phyloP scores from a whole-genome alignment of 345 rosid species.

The Salix dunnii region DNA sequence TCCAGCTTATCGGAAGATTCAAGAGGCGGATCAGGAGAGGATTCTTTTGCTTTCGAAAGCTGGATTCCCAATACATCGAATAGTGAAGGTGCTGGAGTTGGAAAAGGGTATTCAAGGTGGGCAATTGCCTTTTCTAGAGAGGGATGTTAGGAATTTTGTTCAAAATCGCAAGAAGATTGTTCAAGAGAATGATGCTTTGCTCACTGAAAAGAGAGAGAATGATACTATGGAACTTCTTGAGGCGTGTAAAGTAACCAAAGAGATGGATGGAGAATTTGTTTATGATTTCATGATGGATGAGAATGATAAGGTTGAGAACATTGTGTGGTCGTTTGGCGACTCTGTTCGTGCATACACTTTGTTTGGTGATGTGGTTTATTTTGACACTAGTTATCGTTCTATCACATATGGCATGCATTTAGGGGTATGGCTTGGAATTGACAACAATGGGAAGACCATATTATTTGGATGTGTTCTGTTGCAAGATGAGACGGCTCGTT shows the following conservation, averaged over 20 bases:
- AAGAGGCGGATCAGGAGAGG: conserved; percentile 80
- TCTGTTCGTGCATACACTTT: conserved; percentile 51
- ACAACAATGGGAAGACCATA: conserved; percentile 60
- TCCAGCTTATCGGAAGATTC: conserved; percentile 91
- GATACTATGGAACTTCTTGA: conserved; percentile 72
- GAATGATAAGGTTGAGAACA: conserved; percentile 65
- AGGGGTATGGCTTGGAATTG: conserved; percentile 82
- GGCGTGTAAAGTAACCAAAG: conserved; percentile 62
- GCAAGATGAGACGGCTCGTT: conserved; percentile 65
- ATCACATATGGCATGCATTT: conserved; percentile 77
- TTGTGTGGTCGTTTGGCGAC: conserved; percentile 83
- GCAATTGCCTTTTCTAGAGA: conserved; percentile 82
- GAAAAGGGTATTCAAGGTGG: conserved; percentile 88
- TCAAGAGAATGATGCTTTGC: conserved; percentile 81
- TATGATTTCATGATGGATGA: conserved; percentile 65
- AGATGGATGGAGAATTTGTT: conserved; percentile 62
- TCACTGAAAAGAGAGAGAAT: conserved; percentile 64
- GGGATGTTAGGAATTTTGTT: conserved; percentile 88
- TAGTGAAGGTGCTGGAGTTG: conserved; percentile 80
- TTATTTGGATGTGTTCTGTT: conserved; percentile 77
- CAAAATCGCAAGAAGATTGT: conserved; percentile 77
- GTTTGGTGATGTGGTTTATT: conserved; percentile 73
- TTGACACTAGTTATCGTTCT: conserved; percentile 73
- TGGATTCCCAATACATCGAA: conserved; percentile 86
- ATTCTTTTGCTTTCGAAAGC: conserved; percentile 87